These are phyloP conservation scores for Magnusiomyces paraingens DNA, from an alignment of 1,139 yeast species.

Conservation along the genomic window DNA sequence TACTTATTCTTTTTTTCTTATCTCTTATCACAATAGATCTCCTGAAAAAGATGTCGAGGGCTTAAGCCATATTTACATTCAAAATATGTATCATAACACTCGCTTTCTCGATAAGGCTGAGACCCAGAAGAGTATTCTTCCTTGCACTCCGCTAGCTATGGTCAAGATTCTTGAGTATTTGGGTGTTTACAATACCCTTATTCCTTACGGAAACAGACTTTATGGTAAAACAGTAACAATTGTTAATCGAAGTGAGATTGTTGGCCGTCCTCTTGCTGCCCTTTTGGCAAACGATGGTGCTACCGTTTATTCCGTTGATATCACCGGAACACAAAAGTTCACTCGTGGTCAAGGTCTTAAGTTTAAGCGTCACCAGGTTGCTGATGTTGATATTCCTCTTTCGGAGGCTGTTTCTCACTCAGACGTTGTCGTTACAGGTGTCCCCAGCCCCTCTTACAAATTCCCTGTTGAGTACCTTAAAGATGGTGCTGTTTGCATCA, in stretches of 20 bases:
- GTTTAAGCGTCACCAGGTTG: constrained; percentile 76
- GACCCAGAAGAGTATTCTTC: constrained; percentile 76
- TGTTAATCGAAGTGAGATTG: constrained; percentile 91
- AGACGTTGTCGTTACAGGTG: constrained; percentile 94
- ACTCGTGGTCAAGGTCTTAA: constrained; percentile 90
- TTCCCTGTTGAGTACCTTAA: constrained; percentile 75
- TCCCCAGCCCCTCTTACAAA: constrained; percentile 74
- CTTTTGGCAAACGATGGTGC: constrained; percentile 96
- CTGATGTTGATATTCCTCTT: constrained; percentile 50
- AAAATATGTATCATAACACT: constrained; percentile 88
- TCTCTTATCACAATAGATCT: constrained; percentile 23
- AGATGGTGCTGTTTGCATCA: constrained; percentile 86
- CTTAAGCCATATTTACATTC: constrained; percentile 80
- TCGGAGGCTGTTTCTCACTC: constrained; percentile 66
- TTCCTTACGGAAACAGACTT: constrained; percentile 83
- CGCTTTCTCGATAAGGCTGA: constrained; percentile 67
- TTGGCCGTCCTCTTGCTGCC: constrained; percentile 96
- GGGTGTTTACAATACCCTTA: constrained; percentile 73
- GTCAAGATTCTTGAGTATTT: constrained; percentile 88
- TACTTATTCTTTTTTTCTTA: too few relatives aligned
- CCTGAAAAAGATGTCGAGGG: constrained; percentile 95
- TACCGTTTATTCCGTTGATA: constrained; percentile 84
- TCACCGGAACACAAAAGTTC: constrained; percentile 80
- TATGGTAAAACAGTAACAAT: constrained; percentile 89
- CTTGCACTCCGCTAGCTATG: constrained; percentile 93